Conservation (phyloP, 805 yeast genomes). For the Hanseniaspora lindneri region DNA sequence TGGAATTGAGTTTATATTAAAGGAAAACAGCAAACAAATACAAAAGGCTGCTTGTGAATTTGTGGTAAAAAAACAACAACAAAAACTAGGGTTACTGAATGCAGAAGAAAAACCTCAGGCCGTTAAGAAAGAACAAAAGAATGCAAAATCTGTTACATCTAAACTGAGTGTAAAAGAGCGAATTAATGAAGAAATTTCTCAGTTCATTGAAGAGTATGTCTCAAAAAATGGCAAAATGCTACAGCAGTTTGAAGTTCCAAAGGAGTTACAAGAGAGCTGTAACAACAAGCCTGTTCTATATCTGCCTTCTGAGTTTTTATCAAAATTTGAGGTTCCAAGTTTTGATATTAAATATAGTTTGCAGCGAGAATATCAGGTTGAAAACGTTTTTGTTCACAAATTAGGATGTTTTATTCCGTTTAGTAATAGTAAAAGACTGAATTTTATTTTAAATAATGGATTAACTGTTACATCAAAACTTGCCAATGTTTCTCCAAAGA, state of each 20-base stretch:
- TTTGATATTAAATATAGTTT: conserved; percentile 47
- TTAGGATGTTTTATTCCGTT: conserved; percentile 63
- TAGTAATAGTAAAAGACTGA: conserved; percentile 30
- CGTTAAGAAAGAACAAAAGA: neutral
- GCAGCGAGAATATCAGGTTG: conserved; percentile 25
- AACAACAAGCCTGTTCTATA: conserved; percentile 48
- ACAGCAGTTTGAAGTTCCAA: conserved; percentile 13
- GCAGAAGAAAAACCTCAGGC: no score
- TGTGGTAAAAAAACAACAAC: conserved; percentile 2
- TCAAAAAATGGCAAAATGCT: neutral
- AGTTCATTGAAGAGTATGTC: conserved; percentile 1
- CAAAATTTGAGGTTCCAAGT: conserved; percentile 12
- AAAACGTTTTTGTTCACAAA: conserved; percentile 7
- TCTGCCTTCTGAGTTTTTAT: conserved; percentile 26
- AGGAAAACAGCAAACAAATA: neutral
- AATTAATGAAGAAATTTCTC: conserved; percentile 1
- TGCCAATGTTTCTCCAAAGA: conserved; percentile 37
- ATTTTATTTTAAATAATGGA: conserved; percentile 36
- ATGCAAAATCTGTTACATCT: neutral
- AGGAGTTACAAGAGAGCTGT: conserved; percentile 23
- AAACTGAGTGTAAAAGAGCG: neutral
- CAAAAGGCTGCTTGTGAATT: neutral
- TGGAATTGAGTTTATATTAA: conserved; percentile 1
- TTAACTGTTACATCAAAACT: conserved; percentile 54
- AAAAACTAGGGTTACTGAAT: conserved; percentile 2